Base-by-base conservation (phyloP, 352 stramenopile species). In the Achlya hypogyna region DNA sequence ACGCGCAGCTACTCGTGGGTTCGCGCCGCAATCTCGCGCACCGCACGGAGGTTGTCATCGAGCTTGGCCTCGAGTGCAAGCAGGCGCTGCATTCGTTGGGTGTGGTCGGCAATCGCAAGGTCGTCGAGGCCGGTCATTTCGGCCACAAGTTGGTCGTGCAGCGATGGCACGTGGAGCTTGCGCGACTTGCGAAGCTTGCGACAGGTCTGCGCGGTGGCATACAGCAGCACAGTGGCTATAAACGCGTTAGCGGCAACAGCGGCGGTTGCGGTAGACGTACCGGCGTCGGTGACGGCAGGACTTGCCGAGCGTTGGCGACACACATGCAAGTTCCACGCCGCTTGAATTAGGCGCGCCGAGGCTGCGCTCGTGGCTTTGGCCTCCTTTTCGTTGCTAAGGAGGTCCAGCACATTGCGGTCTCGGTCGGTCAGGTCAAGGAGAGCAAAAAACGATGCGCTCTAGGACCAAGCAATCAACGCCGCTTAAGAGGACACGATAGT, bases 401-500 rank as follows among this genome's bases (percentile, higher is more conserved):
- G 69, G 25, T 81, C 70, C 10, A 90, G 75, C 9, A 92, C 86
- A 12, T 78, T 77, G 14, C 75, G 75, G 51, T 92, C 81, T 6
- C 76, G 70, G 22, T 89, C 83, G 25, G 75, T 71, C 5, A 89
- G 74, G 23, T 68, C 71, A 23, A 90, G 71, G 18, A 87, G 74
- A 8, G 74, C 72, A 43, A 89, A 90, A 40, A 92, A 71, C 1
- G 78, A 80, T 16, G 83, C 83, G 40, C 80, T 88, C 82, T 90
- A 35, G n/a, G 4, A 22, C 8, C 28, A 45, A 60, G 4, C 62
- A 49, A 45, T 20, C 8, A 20, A 1, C 20, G 29, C 34, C n/a
- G 10, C 8, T 20, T 14, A 65, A 40, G 1, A 10, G 5, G 18
- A 29, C 16, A 9, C 9, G 25, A 1, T 62, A 10, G 8, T 3